Evolutionary conservation across 176 grass and related monocot species (phyloP).

Genomic region (Cymbopogon citratus): DNA sequence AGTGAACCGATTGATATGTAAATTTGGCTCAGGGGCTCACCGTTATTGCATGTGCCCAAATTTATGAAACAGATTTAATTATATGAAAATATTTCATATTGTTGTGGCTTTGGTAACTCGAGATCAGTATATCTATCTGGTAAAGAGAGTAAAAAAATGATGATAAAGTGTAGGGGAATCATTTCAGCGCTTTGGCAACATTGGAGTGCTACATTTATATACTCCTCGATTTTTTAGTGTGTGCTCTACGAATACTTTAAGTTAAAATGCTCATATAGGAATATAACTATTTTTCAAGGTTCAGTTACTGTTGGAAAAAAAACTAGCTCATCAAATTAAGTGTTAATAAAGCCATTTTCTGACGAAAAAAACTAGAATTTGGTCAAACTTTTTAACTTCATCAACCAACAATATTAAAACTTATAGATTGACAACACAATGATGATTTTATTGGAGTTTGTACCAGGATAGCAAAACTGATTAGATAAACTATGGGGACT

Average conservation of each 20-base stretch:
- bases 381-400: not conserved
- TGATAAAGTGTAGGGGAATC: not conserved
- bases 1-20: not conserved
- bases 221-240: not conserved
- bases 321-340: not conserved
- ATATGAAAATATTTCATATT: not conserved
- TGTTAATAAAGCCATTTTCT: not conserved
- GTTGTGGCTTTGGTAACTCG: not conserved
- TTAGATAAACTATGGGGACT: not conserved
- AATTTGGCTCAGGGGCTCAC: not conserved
- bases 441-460: not conserved
- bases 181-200: not conserved
- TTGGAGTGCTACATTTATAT: not conserved
- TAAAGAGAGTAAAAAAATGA: not conserved
- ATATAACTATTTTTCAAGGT: not conserved
- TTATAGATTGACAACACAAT: not conserved
- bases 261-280: not conserved
- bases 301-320: not conserved
- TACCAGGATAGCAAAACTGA: not conserved
- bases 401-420: not conserved
- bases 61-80: not conserved
- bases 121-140: not conserved
- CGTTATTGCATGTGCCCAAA: conserved; percentile 33
- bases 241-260: not conserved
- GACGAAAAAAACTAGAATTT: not conserved